These are phyloP conservation scores for Magnolia sinica DNA, from an alignment of 164 flowering plant species.

Conservation along the genomic window DNA sequence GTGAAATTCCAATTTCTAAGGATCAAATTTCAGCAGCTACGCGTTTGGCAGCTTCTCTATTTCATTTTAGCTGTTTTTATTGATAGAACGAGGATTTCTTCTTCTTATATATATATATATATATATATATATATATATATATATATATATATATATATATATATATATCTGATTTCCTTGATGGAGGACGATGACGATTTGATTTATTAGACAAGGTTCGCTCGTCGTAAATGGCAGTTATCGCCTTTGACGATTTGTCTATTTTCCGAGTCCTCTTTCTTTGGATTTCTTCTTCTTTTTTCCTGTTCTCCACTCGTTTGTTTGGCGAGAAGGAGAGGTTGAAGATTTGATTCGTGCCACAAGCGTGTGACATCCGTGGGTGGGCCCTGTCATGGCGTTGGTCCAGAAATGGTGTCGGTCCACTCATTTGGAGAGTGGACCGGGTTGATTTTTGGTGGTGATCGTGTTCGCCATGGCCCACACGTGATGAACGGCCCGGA, in stretches of 20 bases:
- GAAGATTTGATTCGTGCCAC: background rate
- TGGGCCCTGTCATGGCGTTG: too few species aligned
- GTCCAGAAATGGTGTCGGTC: too few species aligned
- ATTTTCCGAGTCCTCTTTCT: background rate
- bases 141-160: too few species aligned
- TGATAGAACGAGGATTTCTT: background rate
- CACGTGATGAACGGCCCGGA: too few species aligned
- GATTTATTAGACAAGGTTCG: background rate
- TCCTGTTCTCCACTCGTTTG: background rate
- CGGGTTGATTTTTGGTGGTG: too few species aligned
- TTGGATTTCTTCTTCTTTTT: background rate
- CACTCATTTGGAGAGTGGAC: too few species aligned
- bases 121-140: too few species aligned
- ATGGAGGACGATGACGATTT: slow-evolving; percentile 1
- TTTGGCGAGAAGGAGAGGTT: background rate
- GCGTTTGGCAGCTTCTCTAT: background rate
- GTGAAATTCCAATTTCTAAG: too few species aligned
- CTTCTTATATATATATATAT: background rate
- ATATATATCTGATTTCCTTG: background rate
- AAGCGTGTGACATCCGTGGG: too few species aligned
- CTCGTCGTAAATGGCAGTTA: slow-evolving; percentile 2
- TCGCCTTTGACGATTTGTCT: background rate
- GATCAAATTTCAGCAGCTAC: too few species aligned
- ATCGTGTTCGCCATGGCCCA: too few species aligned
- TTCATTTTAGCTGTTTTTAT: background rate